These are phyloP conservation scores for Papiliotrema flavescens DNA, from an alignment of 1,284 basidiomycete species.

Conservation along the genomic window DNA sequence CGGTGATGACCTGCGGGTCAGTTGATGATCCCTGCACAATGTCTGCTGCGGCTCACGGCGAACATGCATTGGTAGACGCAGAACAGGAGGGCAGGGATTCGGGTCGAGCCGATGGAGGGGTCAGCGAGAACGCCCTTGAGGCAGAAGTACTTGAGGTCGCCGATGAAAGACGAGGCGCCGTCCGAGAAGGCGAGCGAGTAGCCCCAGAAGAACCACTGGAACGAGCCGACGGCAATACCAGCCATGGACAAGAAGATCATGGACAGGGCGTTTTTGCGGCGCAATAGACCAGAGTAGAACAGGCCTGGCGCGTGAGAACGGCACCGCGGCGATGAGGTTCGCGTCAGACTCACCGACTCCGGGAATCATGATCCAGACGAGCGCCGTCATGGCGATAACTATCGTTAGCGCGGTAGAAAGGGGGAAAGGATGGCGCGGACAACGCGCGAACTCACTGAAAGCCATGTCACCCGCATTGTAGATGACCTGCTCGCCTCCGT, in stretches of 20 bases:
- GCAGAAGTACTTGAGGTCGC: constrained; percentile 67
- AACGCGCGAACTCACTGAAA: constrained; percentile 54
- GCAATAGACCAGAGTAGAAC: constrained; percentile 79
- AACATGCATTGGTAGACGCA: constrained; percentile 62
- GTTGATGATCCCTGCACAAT: not conserved
- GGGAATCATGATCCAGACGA: constrained; percentile 89
- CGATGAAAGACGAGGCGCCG: constrained; percentile 49
- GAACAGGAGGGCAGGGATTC: constrained; percentile 79
- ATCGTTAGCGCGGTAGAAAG: not conserved
- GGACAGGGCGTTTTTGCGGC: constrained; percentile 86
- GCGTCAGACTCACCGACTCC: constrained; percentile 54
- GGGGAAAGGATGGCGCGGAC: not conserved
- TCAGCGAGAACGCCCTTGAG: constrained; percentile 74
- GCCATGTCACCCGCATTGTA: constrained; percentile 57
- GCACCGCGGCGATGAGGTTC: too few species aligned
- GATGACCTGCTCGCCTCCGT: constrained; percentile 37
- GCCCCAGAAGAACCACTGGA: constrained; percentile 52
- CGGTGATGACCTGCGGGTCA: constrained; percentile 52
- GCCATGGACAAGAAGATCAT: constrained; percentile 86
- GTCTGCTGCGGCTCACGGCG: constrained; percentile 26
- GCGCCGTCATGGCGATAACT: constrained; percentile 58
- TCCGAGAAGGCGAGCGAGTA: constrained; percentile 52
- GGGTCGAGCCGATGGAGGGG: constrained; percentile 64
- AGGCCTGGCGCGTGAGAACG: constrained; percentile 15
- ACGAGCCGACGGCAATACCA: constrained; percentile 66